phyloP scores from a whole-genome alignment of 1,139 yeast genomes.

The Lodderomyces margitis region DNA sequence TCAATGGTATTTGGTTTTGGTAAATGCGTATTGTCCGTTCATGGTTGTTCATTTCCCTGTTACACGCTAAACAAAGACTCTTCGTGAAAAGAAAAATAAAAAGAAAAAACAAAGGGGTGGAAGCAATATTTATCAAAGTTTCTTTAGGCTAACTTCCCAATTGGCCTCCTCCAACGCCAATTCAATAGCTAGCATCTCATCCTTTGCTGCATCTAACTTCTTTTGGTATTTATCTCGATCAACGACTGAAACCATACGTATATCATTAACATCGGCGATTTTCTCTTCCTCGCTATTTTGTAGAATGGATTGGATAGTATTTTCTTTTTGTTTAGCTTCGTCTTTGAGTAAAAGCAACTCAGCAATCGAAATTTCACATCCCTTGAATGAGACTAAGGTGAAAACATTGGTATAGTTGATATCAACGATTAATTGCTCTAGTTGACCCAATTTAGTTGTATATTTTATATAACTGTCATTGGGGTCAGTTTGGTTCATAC shows the following conservation, averaged over 20 bases:
- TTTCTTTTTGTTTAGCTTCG: background rate
- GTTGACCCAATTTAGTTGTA: background rate
- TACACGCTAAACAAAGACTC: no score
- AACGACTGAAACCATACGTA: constrained; percentile 5
- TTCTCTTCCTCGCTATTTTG: background rate
- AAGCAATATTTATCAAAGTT: background rate
- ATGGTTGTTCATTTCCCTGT: no score
- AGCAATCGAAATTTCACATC: background rate
- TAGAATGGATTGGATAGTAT: background rate
- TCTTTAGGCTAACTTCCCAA: constrained; percentile 5
- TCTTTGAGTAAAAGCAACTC: background rate
- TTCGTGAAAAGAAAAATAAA: no score
- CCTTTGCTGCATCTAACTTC: background rate
- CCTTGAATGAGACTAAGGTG: background rate
- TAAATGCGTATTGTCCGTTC: no score
- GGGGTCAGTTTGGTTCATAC: background rate
- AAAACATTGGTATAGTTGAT: constrained; percentile 4
- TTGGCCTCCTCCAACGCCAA: constrained; percentile 1
- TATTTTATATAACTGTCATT: background rate
- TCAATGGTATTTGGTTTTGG: no score
- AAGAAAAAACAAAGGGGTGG: background rate
- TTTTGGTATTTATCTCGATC: background rate
- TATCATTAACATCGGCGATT: background rate
- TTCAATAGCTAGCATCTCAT: background rate
- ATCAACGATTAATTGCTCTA: background rate